Evolutionary conservation across 2,329 filamentous ascomycete species (phyloP), one percentile per base, ranked within the genome.

Genomic region (Emydomyces testavorans): DNA sequence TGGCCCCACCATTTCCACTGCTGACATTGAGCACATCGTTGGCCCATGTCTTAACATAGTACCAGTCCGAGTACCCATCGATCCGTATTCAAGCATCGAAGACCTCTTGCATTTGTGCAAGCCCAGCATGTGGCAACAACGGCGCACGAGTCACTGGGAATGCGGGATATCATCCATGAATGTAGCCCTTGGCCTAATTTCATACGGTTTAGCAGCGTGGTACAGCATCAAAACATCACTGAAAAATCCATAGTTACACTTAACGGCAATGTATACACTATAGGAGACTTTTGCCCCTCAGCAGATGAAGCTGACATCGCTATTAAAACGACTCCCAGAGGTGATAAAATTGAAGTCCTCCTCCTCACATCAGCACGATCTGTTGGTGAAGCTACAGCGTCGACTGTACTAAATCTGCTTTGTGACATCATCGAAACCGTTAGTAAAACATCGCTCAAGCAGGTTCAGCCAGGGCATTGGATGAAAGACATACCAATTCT

Each of bases 41-140:
- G 39, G 39, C 28, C 39, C 39, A 4, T 42, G 39, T n/a, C 3
- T 42, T 10, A 42, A 42, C 16, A n/a, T 42, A 3, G 39, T 42
- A 11, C 39, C 39, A 11, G 39, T 42, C n/a, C 24, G 39, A 3
- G 23, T 42, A 16, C 6, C 23, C 3, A 11, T 42, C 4, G 20
- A 42, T 15, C n/a, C 39, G 6, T 6, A 20, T 11, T 8, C 6
- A 13, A 31, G 2, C 8, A 11, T 42, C 3, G 2, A 6, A 5
- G 23, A 42, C 16, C 26, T 42, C 20, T 15, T 42, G 21, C 24
- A 11, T 20, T 6, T 20, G 26, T 42, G 11, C 39, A 79, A 59
- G 62, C 71, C 49, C 77, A 79, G 59, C 74, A 79, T 56, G 67
- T 78, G 36, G 67, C 72, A 43, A 73, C 70, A 53, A 72, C 76